Conservation (phyloP, 495 filamentous ascomycete species). For the Neurospora africana region DNA sequence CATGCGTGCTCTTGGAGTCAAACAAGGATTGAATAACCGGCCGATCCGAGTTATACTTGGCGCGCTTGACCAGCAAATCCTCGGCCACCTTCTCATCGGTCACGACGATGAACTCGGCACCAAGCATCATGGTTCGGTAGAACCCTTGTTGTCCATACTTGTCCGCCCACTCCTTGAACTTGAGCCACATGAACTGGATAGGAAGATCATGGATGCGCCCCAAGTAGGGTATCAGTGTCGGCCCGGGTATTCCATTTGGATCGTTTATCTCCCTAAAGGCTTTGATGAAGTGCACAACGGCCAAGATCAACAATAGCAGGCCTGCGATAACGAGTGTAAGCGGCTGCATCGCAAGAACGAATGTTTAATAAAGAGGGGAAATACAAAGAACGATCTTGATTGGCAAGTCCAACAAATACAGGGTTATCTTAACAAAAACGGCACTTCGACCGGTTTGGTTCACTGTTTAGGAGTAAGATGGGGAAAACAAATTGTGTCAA, state of each 20-base stretch:
- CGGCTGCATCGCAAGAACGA: not conserved
- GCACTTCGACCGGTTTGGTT: not conserved
- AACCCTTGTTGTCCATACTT: slow-evolving; percentile 34
- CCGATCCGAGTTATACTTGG: slow-evolving; percentile 37
- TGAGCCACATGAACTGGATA: slow-evolving; percentile 37
- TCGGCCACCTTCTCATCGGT: slow-evolving; percentile 43
- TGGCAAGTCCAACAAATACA: not conserved
- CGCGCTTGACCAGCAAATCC: slow-evolving; percentile 39
- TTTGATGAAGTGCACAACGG: slow-evolving; percentile 20
- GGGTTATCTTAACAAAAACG: not conserved
- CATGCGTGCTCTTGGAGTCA: slow-evolving; percentile 30
- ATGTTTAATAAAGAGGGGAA: not conserved
- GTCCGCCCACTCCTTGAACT: slow-evolving; percentile 43
- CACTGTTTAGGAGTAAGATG: not conserved
- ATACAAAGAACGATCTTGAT: not conserved
- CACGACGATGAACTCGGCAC: slow-evolving; percentile 37
- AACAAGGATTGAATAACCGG: slow-evolving; percentile 29
- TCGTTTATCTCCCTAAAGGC: slow-evolving; percentile 25
- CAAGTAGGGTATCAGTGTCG: slow-evolving; percentile 29
- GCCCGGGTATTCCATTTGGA: slow-evolving; percentile 23
- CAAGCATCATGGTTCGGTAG: slow-evolving; percentile 38
- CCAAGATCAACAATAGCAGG: slow-evolving; percentile 12
- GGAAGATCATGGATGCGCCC: slow-evolving; percentile 39
- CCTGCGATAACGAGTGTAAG: slow-evolving; percentile 5
- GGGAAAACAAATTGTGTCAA: not conserved